Evolutionary conservation across 2,329 filamentous ascomycete genomes (phyloP).

Genomic region (Paraphaeosphaeria sporulosa): DNA sequence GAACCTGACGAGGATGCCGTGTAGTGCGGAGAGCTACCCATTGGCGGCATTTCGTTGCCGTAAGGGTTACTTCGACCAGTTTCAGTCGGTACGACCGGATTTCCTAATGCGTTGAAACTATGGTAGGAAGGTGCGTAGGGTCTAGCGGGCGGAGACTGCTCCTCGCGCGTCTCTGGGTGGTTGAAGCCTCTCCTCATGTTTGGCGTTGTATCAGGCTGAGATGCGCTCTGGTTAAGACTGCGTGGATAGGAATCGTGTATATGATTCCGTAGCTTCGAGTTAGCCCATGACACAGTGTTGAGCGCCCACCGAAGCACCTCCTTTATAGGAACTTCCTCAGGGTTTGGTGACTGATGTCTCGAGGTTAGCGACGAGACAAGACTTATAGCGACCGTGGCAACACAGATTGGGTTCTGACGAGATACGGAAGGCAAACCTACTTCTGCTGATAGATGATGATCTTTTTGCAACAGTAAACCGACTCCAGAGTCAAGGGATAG

Average conservation of each 20-base stretch:
- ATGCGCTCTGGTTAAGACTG: conserved; percentile 21
- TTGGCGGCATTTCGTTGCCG: conserved; percentile 23
- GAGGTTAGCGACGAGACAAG: conserved; percentile 8
- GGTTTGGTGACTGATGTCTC: conserved; percentile 24
- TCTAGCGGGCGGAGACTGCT: conserved; percentile 28
- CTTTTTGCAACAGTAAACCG: conserved; percentile 28
- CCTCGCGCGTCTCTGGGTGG: conserved; percentile 30
- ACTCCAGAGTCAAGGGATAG: conserved; percentile 27
- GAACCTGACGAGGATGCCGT: conserved; percentile 56
- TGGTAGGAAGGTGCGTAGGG: conserved; percentile 22
- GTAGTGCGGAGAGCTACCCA: conserved; percentile 30
- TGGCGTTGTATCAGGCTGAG: conserved; percentile 22
- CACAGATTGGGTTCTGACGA: conserved; percentile 1
- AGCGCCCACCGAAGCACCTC: conserved; percentile 34
- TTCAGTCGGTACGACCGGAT: conserved; percentile 24
- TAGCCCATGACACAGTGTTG: conserved; percentile 34
- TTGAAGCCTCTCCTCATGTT: conserved; percentile 37
- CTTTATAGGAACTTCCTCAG: conserved; percentile 20
- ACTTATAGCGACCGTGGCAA: conserved; percentile 10
- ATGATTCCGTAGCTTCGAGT: conserved; percentile 26
- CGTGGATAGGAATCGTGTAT: conserved; percentile 21
- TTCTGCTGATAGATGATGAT: conserved; percentile 25
- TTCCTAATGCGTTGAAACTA: conserved; percentile 23
- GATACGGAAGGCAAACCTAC: conserved; percentile 25
- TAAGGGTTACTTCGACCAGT: conserved; percentile 30